Evolutionary conservation across 805 yeast genomes (phyloP), one percentile per base, ranked within the genome.

Genomic region (Hanseniaspora valbyensis): DNA sequence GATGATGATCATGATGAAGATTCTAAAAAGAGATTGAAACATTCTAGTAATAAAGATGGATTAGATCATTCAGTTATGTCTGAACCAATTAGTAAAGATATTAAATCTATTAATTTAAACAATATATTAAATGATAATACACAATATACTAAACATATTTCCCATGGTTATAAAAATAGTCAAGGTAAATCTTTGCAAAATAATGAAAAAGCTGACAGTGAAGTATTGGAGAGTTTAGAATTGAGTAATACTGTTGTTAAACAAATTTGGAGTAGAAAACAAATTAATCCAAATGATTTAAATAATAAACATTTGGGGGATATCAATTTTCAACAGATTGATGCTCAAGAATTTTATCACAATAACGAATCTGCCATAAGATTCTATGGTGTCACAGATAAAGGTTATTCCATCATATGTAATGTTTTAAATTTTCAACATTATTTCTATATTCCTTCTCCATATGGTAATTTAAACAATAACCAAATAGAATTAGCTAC

Each of bases 391-490:
- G 88, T 94, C 36, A 88, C 97, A 1, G 76, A 72, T 52, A 81
- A 77, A 51, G 99, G 99, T 3, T 70, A 87, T 60, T 84, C 96
- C 0, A 85, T 92, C 19, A 71, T 89, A 56, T 89, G 97, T 68
- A 87, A 83, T 57, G 92, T 92, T 14, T 76, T 82, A 2, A 95
- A 95, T 6, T 92, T 94, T 62, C 63, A 76, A 50, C 98, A 94
- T 62, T 92, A 92, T 63, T 74, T 92, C 54, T 92, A 86, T 58
- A 94, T 85, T 12, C 95, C 96, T 0, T 89, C 86, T 10, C 98
- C 98, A 2, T 48, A 48, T 32, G 69, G 75, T 39, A 87, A 85
- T 4, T 83, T 89, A 16, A n/a, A 44, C 5, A 32, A 43, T 22
- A 36, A 33, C 24, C 28, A 32, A 4, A 33, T 25, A 7, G 44